Conservation (phyloP, 305 asterid species). For the Fraxinus nigra region DNA sequence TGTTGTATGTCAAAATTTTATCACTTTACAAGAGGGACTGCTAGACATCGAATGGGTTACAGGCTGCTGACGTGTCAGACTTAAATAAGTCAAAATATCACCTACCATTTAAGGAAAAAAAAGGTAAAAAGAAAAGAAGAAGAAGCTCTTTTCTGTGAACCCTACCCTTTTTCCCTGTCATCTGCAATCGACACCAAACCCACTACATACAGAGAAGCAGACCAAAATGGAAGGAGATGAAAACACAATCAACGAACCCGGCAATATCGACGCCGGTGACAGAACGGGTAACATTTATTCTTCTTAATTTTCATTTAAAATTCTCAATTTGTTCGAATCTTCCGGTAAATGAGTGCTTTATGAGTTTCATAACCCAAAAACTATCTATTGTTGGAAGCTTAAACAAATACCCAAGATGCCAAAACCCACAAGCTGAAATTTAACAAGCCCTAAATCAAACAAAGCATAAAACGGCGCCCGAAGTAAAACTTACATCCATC, state of each 20-base stretch:
- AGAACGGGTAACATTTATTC: not conserved
- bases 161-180: not conserved
- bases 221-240: not conserved
- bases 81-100: not conserved
- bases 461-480: not conserved
- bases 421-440: not conserved
- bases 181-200: not conserved
- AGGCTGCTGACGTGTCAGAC: not conserved
- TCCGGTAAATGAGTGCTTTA: not conserved
- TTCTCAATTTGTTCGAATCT: not conserved
- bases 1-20: no score
- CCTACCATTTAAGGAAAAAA: not conserved
- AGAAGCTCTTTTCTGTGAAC: not conserved
- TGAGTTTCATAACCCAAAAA: not conserved
- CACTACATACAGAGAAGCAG: not conserved
- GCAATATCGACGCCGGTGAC: not conserved
- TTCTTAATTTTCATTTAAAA: no score
- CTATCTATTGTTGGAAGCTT: not conserved
- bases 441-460: not conserved
- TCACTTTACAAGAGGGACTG: no score
- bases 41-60: no score
- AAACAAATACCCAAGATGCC: not conserved
- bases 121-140: no score
- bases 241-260: not conserved
- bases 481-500: conserved; percentile 60